A percentile compares a stretch with the other conserved stretches of the same genome.
Evolutionary conservation across 306 rosid species (phyloP).

Genomic region (Sophora flavescens): DNA sequence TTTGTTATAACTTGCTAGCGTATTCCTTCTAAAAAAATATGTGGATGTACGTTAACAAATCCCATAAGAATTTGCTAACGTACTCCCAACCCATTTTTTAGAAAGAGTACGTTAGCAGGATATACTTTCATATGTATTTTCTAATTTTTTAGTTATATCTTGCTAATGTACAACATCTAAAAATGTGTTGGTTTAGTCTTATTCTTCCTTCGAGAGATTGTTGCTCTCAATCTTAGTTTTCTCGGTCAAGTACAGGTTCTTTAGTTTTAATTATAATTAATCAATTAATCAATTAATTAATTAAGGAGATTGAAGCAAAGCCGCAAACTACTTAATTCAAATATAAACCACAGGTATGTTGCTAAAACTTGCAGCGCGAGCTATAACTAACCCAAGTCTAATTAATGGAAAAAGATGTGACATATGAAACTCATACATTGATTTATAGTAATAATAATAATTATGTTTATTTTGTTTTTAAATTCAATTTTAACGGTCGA

Average conservation of each 20-base stretch:
- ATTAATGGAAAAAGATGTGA: constrained; percentile 21
- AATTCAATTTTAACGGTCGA: constrained; percentile 24
- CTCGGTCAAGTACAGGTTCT: not conserved
- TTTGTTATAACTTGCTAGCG: no score
- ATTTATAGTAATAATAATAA: not conserved
- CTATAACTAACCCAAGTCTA: not conserved
- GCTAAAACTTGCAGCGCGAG: constrained; percentile 26
- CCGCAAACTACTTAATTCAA: constrained; percentile 15
- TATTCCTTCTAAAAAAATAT: no score
- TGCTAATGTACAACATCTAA: no score
- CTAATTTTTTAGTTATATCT: no score
- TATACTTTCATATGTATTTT: no score
- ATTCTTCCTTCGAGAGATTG: constrained; percentile 6
- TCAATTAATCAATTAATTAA: not conserved
- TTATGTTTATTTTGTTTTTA: constrained; percentile 10
- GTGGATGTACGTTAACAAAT: no score
- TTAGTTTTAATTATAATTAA: not conserved
- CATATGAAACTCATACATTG: not conserved
- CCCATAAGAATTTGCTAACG: no score
- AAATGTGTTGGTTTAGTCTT: not conserved
- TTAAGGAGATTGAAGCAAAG: constrained; percentile 30
- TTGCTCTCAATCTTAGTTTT: not conserved
- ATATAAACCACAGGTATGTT: constrained; percentile 18
- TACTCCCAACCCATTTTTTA: no score
- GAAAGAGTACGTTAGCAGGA: no score